Conservation (phyloP, 1,139 yeast genomes). For the Komagataea norvegica region DNA sequence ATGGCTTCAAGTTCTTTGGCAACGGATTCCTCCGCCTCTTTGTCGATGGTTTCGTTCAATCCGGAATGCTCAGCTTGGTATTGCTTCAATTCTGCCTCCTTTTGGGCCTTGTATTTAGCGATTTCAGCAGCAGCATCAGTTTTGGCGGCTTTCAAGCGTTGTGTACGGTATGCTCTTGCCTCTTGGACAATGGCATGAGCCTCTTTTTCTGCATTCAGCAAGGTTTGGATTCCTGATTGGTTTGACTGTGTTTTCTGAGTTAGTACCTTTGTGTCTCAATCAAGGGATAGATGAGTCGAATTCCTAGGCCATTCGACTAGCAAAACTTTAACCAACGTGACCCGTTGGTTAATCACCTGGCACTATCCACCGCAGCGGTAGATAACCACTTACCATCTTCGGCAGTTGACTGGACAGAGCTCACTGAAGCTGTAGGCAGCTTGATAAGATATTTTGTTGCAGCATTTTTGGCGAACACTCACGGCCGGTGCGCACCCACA, state of each 20-base stretch:
- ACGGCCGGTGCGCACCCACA: too few relatives aligned
- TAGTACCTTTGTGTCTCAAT: not conserved
- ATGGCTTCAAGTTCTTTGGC: constrained; percentile 58
- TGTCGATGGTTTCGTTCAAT: constrained; percentile 60
- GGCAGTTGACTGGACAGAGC: too few relatives aligned
- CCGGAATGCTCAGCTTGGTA: constrained; percentile 69
- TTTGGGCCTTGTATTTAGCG: constrained; percentile 76
- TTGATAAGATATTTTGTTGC: too few relatives aligned
- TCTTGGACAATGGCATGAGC: constrained; percentile 93
- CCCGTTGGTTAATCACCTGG: too few relatives aligned
- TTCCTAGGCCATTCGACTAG: too few relatives aligned
- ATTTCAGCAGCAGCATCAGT: constrained; percentile 88
- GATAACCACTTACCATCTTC: too few relatives aligned
- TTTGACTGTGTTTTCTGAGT: constrained; percentile 14
- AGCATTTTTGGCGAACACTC: too few relatives aligned
- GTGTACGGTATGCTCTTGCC: constrained; percentile 84
- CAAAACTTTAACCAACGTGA: too few relatives aligned
- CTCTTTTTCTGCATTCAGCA: constrained; percentile 75
- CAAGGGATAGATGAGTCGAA: too few relatives aligned
- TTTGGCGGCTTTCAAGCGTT: constrained; percentile 90
- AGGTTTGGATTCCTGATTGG: constrained; percentile 24
- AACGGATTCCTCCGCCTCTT: constrained; percentile 63
- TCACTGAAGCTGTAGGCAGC: too few relatives aligned
- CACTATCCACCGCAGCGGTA: too few relatives aligned
- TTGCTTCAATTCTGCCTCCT: constrained; percentile 75